Evolutionary conservation across 2,329 filamentous ascomycete genomes (phyloP), one percentile per base, ranked within the genome.

Genomic region (Pseudogymnoascus sp.): DNA sequence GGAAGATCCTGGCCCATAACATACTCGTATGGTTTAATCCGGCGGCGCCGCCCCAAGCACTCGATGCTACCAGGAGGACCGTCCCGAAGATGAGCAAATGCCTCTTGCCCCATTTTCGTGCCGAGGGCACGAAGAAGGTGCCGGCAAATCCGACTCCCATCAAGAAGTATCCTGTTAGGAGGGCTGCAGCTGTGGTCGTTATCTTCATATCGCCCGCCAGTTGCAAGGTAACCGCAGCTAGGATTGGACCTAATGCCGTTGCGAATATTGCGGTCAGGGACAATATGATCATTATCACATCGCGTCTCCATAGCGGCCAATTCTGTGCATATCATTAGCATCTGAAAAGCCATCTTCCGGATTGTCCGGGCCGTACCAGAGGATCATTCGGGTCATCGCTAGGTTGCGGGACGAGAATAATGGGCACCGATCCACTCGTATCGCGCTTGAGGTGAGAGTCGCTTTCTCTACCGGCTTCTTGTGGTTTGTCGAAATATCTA

Each of bases 361-460:
- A 44, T 55, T 60, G 17, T 44, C 29, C 25, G 27, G 58, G 42
- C 68, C 76, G 64, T 80, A 87, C 84, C 67, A 96, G 79, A 31
- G 91, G 92, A 74, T 97, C 92, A 73, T 95, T 93, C 3, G 90
- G 91, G 73, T 96, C 91, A 74, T 96, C 89, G 65, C 88, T 92
- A 2, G 93, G 93, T 71, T 97, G 93, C 4, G 93, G 93, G 4
- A 95, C 88, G 33, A 97, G 84, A 68, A 97, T 89, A 69, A 93
- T 89, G 59, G 86, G 84, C 15, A 81, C 74, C 15, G 80, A 78
- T 35, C 89, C 88, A 65, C 80, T 87, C 60, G 74, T 81, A 74
- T 92, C 89, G 74, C 86, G 89, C 74, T 94, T 95, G 68, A 94
- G 75, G 64, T 78, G 77, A 27, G 78, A 72, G 51, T 72, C 74